Base-by-base conservation (phyloP, 2,329 filamentous ascomycete genomes). In the Aspergillus quadricinctus region DNA sequence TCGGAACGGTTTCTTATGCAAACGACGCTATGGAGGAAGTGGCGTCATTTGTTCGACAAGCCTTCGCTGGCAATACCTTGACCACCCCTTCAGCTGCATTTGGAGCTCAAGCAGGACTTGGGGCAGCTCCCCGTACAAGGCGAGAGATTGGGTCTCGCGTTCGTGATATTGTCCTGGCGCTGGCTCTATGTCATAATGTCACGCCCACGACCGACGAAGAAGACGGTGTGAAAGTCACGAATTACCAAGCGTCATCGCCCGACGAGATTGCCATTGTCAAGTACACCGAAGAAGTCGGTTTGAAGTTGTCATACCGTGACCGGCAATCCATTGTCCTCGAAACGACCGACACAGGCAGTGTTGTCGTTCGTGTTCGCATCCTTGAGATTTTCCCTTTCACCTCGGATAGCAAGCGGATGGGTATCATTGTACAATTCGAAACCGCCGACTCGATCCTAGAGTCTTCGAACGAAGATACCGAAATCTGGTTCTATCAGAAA, bases 21-120 rank as follows among this genome's bases (percentile, higher is more conserved):
- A 96, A 96, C 65, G 94, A 99, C 70, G 93, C 94, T 9, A 99
- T 99, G 94, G 94, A 97, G 64, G 95, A 99, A 76, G 94, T 99
- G 11, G 79, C 85, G 11, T 83, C 89, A 0, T 97, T 96, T 69
- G 83, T 99, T 51, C 86, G 83, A 60, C 92, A 97, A 71, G 90
- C 88, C 5, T 96, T 97, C 66, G 81, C 86, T 11, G 70, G 77
- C 78, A 41, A 63, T 57, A 54, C 64, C 56, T 52, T 95, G 23
- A 84, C 90, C 35, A 94, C 90, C 0, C 90, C 92, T 0, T 92
- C 90, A 0, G 89, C 88, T 1, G 81, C 83, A 1, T 86, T 86
- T 57, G 82, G 82, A 9, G 80, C 82, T n/a, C 81, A 85, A 23
- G 82, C 84, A 31, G 80, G 69, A 74, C 69, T 71, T 57, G 83